Conservation (phyloP, 2,329 filamentous ascomycete species). For the Tolypocladium sp. region DNA sequence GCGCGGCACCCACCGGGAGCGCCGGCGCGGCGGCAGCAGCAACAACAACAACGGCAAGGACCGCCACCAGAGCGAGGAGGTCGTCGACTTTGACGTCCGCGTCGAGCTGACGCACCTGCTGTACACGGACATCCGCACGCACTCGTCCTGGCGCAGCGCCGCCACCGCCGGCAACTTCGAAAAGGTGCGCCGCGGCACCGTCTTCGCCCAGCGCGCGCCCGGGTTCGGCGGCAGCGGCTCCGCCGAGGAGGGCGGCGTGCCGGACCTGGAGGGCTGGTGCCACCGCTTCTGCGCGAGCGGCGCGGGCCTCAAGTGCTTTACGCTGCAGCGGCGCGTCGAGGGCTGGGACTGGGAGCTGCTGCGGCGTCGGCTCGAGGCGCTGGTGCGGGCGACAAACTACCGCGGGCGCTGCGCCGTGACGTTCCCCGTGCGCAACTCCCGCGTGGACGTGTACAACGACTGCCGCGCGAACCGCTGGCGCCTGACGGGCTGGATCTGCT, state of each 20-base stretch:
- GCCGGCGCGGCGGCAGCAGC: conserved; percentile 7
- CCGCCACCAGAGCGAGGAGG: conserved; percentile 36
- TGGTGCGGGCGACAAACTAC: conserved; percentile 59
- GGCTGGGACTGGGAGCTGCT: conserved; percentile 53
- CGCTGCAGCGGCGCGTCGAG: conserved; percentile 39
- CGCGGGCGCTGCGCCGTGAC: conserved; percentile 48
- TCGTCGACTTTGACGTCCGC: conserved; percentile 51
- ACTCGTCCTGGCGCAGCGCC: conserved; percentile 32
- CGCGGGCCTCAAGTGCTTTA: conserved; percentile 47
- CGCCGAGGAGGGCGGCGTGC: conserved; percentile 18
- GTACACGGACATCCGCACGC: conserved; percentile 32
- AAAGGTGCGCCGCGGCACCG: conserved; percentile 55
- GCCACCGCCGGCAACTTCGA: conserved; percentile 47
- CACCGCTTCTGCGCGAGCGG: conserved; percentile 54
- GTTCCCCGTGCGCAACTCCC: conserved; percentile 48
- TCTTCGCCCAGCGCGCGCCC: conserved; percentile 42
- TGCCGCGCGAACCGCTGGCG: conserved; percentile 57
- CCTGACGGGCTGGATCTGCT: conserved; percentile 51
- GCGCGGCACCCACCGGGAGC: conserved; percentile 42
- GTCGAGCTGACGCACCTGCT: conserved; percentile 52
- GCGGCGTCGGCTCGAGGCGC: conserved; percentile 37
- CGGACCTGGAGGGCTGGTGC: conserved; percentile 50
- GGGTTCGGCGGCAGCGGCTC: conserved; percentile 23
- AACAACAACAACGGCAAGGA: conserved; percentile 17
- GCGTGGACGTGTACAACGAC: conserved; percentile 55